Percentiles rank a stretch among this genome's conserved stretches.
Conservation (phyloP, 2,329 filamentous ascomycete genomes). For the Neofusicoccum sp. region DNA sequence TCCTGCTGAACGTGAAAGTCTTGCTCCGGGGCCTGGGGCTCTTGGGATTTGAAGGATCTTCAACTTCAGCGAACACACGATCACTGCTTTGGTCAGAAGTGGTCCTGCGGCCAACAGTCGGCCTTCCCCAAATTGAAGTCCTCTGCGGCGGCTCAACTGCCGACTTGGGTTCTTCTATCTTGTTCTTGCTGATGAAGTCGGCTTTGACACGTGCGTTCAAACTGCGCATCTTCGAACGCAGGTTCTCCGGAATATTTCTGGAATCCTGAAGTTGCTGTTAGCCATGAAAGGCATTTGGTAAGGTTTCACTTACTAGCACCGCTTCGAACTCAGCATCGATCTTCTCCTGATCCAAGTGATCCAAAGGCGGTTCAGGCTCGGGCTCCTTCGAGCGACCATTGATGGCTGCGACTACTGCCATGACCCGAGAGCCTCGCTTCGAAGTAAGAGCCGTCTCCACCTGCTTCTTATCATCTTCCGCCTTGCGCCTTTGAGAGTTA, state of each 20-base stretch:
- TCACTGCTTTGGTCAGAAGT: conserved; percentile 32
- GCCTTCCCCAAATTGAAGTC: conserved; percentile 35
- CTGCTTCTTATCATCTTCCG: conserved; percentile 12
- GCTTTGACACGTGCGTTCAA: conserved; percentile 88
- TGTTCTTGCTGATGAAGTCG: conserved; percentile 90
- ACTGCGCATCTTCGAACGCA: conserved; percentile 91
- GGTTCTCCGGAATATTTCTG: conserved; percentile 89
- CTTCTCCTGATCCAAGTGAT: conserved; percentile 50
- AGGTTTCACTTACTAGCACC: conserved; percentile 57
- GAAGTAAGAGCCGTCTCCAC: conserved; percentile 25
- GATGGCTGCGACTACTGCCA: conserved; percentile 64
- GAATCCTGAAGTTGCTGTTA: conserved; percentile 67
- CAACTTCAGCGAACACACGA: conserved; percentile 36
- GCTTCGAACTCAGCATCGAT: conserved; percentile 63
- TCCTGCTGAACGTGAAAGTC: conserved; percentile 75
- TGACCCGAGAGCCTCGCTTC: conserved; percentile 55
- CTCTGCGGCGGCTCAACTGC: conserved; percentile 47
- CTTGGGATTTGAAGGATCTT: conserved; percentile 32
- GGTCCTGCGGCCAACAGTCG: conserved; percentile 38
- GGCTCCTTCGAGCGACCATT: conserved; percentile 51
- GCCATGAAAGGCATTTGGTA: conserved; percentile 42
- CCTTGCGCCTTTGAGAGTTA: conserved; percentile 9
- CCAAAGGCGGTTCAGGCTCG: conserved; percentile 34
- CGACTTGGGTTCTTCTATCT: conserved; percentile 56
- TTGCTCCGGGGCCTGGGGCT: conserved; percentile 61